Evolutionary conservation across 2,329 filamentous ascomycete species (phyloP).

Genomic region (Beauveria asiatica): DNA sequence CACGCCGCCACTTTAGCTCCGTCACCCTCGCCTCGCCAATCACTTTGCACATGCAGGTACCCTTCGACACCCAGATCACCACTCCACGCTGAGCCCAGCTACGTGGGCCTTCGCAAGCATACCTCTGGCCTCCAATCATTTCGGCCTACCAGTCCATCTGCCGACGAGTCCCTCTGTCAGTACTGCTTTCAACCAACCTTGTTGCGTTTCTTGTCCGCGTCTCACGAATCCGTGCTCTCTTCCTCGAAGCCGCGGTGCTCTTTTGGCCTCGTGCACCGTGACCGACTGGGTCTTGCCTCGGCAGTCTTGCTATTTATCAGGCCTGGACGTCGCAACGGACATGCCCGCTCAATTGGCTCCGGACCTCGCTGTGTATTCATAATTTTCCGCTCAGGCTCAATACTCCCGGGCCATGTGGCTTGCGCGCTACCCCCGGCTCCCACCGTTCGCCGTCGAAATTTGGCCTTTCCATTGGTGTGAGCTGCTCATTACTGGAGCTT

Average conservation of each 20-base stretch:
- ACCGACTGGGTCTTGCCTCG: not conserved
- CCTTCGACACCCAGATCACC: not conserved
- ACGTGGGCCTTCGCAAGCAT: too few relatives aligned
- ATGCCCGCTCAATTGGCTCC: not conserved
- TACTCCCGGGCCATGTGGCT: not conserved
- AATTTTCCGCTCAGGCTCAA: not conserved
- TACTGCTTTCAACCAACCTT: too few relatives aligned
- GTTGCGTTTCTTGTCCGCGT: not conserved
- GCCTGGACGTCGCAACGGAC: not conserved
- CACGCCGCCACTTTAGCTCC: not conserved
- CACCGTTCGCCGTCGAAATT: not conserved
- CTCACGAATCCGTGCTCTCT: too few relatives aligned
- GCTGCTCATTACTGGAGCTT: slow-evolving; percentile 1
- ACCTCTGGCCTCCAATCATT: too few relatives aligned
- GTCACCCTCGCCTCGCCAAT: not conserved
- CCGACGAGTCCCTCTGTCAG: not conserved
- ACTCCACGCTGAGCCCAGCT: not conserved
- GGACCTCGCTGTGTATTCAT: not conserved
- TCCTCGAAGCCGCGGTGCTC: not conserved
- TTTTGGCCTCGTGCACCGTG: not conserved
- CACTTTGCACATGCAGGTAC: not conserved
- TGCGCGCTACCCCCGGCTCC: slow-evolving; percentile 1
- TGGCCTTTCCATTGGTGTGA: not conserved
- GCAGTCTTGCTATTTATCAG: not conserved
- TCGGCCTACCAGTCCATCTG: not conserved